These are phyloP conservation scores for Aspergillus sclerotiicarbonarius DNA, from an alignment of 495 filamentous ascomycete genomes.

Conservation along the genomic window DNA sequence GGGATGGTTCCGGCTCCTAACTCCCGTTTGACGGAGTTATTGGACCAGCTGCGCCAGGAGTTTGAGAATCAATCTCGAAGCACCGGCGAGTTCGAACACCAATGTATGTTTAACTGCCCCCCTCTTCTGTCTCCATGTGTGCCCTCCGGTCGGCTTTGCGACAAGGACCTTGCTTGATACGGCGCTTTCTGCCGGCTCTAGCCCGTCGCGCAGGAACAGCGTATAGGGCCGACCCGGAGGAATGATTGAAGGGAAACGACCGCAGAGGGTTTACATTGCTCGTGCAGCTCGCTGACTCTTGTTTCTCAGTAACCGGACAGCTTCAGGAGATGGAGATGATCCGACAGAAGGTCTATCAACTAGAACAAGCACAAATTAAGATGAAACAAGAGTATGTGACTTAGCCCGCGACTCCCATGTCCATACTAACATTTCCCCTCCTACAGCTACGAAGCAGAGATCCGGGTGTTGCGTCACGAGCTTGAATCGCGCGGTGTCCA, in stretches of 20 bases:
- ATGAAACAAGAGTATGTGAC: constrained; percentile 83
- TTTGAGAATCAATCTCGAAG: constrained; percentile 79
- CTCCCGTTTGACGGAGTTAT: constrained; percentile 80
- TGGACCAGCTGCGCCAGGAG: constrained; percentile 86
- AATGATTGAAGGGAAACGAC: too few relatives aligned
- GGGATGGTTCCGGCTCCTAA: constrained; percentile 73
- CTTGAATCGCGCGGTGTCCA: constrained; percentile 81
- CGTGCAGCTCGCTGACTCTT: constrained; percentile 28
- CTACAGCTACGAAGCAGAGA: constrained; percentile 87
- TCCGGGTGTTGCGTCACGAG: constrained; percentile 79
- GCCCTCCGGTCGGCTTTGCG: background rate
- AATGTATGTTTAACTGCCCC: constrained; percentile 62
- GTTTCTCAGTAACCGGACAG: constrained; percentile 70
- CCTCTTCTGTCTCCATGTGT: constrained; percentile 7
- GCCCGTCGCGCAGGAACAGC: background rate
- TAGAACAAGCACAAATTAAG: constrained; percentile 81
- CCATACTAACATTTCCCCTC: constrained; percentile 4
- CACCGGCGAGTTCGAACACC: constrained; percentile 80
- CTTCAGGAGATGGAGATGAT: constrained; percentile 92
- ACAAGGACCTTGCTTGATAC: background rate
- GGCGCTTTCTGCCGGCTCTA: background rate
- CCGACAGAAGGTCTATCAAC: constrained; percentile 80
- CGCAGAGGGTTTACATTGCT: background rate
- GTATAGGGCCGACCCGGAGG: background rate
- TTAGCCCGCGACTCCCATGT: background rate